Base-by-base conservation (phyloP, 441 rosid genomes). In the Arabidopsis hybrid region DNA sequence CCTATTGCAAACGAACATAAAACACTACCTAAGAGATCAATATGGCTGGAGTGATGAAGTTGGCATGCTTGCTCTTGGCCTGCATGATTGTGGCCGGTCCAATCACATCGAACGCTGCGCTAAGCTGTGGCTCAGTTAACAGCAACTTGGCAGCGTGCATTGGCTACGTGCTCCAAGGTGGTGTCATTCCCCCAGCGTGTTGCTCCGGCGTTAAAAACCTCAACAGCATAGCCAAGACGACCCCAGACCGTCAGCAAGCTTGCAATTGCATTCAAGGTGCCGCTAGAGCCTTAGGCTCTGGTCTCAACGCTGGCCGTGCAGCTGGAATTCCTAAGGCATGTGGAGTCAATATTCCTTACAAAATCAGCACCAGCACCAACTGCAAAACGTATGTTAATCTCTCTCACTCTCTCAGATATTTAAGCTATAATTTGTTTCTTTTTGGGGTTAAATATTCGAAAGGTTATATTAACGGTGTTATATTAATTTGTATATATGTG, bases 321-420 rank as follows among this genome's bases (percentile, higher is more conserved):
- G 46, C 67, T 7, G 60, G 47, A 10, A 87, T 86, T 21, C 86
- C 91, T 0, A 7, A 21, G 10, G 56, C 63, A 18, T 86, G 91
- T 16, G 65, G 67, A 1, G 85, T 86, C 74, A 76, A 0, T 29
- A 68, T 89, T 70, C 88, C 86, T 16, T 86, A 78, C 84, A 62
- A 45, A 62, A 85, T 87, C 83, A 80, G 84, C 86, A 52, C 78
- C 35, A 58, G 70, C 75, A 81, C 85, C 47, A 61, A 89, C 82
- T 83, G 87, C 85, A 7, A 17, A 0, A 74, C 7, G 89, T 88
- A 51, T 36, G 68, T 42, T 39, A 46, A 60, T 65, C 42, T 11
- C 45, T 39, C 53, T 45, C 50, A 10, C 34, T 14, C 63, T 18
- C 35, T 72, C 3, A 40, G 6, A 39, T 40, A 10, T 9, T n/a